Percentiles rank a stretch among this genome's conserved stretches.
phyloP scores from a whole-genome alignment of 805 yeast species.

The Ogataea pilisensis region DNA sequence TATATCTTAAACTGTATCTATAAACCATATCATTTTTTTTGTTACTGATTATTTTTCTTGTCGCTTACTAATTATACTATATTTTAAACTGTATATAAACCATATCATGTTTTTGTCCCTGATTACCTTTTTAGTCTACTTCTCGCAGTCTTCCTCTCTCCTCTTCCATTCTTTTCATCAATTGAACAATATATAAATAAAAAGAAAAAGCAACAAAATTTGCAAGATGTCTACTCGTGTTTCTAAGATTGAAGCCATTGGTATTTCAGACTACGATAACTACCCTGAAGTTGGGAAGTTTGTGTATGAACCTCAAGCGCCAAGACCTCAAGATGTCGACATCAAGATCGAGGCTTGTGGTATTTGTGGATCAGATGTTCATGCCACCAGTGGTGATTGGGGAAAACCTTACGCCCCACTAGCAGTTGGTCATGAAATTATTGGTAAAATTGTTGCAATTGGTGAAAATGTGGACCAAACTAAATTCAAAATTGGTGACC shows the following conservation, averaged over 20 bases:
- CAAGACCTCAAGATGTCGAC: conserved; percentile 32
- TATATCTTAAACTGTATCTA: no score
- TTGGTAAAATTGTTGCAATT: conserved; percentile 33
- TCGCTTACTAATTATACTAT: no score
- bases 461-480: conserved; percentile 33
- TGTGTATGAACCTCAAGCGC: conserved; percentile 9
- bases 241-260: conserved; percentile 10
- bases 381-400: conserved; percentile 44
- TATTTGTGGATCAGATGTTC: conserved; percentile 54
- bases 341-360: conserved; percentile 40
- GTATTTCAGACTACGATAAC: conserved; percentile 7
- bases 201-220: no score
- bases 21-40: no score
- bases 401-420: conserved; percentile 15
- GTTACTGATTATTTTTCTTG: no score
- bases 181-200: no score
- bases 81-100: no score
- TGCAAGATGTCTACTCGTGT: no score
- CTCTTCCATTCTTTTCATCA: no score
- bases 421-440: conserved; percentile 45
- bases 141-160: no score
- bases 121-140: no score
- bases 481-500: conserved; percentile 40
- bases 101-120: no score
- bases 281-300: conserved; percentile 10